phyloP scores from a whole-genome alignment of 2,329 filamentous ascomycete genomes.

The Apiospora arundinis region DNA sequence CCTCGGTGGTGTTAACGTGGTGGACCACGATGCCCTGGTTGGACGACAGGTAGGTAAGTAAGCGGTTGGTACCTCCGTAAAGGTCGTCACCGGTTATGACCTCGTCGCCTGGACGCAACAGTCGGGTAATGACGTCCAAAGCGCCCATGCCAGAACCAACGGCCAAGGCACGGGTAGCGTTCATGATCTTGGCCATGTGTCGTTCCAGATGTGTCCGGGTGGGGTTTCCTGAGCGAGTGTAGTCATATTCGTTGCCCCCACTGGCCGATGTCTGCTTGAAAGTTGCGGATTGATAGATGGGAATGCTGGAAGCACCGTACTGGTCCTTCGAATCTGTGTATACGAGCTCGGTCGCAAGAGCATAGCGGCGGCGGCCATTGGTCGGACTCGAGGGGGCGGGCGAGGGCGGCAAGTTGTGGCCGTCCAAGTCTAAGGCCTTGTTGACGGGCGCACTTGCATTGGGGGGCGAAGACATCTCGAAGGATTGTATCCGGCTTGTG shows the following conservation, averaged over 20 bases:
- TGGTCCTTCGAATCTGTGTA: conserved; percentile 97
- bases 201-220: conserved; percentile 95
- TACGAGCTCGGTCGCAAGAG: conserved; percentile 93
- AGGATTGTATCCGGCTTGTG: background rate
- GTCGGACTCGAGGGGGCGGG: conserved; percentile 91
- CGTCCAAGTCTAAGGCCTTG: conserved; percentile 76
- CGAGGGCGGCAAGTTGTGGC: conserved; percentile 86
- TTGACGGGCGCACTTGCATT: conserved; percentile 50
- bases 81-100: conserved; percentile 97
- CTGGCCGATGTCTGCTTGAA: conserved; percentile 90
- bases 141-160: conserved; percentile 98
- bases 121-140: conserved; percentile 91
- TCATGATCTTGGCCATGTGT: conserved; percentile 99
- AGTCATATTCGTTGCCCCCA: conserved; percentile 93
- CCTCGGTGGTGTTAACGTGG: conserved; percentile 91
- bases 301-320: conserved; percentile 94
- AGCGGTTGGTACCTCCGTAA: conserved; percentile 92
- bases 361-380: conserved; percentile 82
- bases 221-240: conserved; percentile 96
- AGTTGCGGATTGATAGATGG: conserved; percentile 97
- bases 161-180: conserved; percentile 85
- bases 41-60: conserved; percentile 88
- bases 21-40: conserved; percentile 93
- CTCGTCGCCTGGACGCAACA: conserved; percentile 91
- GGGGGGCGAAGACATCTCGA: conserved; percentile 34